These are phyloP conservation scores for Senna tora DNA, from an alignment of 306 rosid species.

Conservation along the genomic window DNA sequence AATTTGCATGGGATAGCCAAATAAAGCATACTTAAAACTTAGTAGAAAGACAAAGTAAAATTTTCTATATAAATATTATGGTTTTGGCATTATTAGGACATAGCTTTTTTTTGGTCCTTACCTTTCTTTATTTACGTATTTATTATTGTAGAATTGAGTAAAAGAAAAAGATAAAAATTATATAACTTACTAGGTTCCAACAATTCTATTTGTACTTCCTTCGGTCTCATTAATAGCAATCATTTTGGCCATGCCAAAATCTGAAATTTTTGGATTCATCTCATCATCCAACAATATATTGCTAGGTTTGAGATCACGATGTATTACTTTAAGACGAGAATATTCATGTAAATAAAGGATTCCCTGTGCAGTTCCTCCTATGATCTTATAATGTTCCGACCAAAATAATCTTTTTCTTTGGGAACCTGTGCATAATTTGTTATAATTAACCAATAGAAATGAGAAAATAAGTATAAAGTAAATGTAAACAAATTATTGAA, in stretches of 20 bases:
- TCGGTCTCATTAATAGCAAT: slow-evolving; percentile 22
- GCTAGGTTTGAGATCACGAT: neutral
- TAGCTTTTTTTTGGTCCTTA: neutral
- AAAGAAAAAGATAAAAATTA: too few relatives aligned
- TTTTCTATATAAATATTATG: too few relatives aligned
- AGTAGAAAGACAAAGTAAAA: too few relatives aligned
- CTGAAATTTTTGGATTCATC: slow-evolving; percentile 48
- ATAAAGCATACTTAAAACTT: too few relatives aligned
- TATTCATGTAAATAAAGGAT: neutral
- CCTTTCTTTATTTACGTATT: neutral
- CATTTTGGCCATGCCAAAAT: slow-evolving; percentile 49
- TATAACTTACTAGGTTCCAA: slow-evolving; percentile 50
- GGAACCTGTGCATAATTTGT: neutral
- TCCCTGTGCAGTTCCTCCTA: neutral
- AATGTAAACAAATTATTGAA: neutral
- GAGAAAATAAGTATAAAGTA: neutral
- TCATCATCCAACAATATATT: neutral
- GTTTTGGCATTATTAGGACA: neutral
- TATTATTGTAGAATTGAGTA: neutral
- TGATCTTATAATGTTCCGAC: neutral
- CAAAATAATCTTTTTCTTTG: neutral
- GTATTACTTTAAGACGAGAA: neutral
- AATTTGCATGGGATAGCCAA: too few relatives aligned
- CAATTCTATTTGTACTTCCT: neutral
- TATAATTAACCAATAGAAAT: neutral